Evolutionary conservation across 1,139 yeast genomes (phyloP).

Genomic region (Debaryomyces udenii): DNA sequence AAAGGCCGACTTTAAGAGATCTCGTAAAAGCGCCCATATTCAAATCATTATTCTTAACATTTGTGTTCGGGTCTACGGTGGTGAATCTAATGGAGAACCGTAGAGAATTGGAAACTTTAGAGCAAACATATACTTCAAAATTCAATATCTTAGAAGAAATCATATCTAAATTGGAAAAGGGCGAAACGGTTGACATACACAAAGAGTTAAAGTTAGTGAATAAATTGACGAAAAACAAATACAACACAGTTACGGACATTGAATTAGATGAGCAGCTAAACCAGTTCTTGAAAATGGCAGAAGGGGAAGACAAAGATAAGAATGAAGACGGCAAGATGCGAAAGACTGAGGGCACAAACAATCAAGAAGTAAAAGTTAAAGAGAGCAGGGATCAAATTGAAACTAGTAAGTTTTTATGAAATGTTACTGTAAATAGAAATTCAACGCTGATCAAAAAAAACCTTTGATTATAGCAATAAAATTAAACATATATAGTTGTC

Average conservation of each 20-base stretch:
- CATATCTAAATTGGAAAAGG: constrained; percentile 29
- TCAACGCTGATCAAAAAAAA: too few species aligned
- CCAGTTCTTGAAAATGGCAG: constrained; percentile 35
- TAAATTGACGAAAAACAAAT: constrained; percentile 36
- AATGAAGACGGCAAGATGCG: constrained; percentile 17
- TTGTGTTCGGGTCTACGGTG: constrained; percentile 44
- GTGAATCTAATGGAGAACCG: constrained; percentile 42
- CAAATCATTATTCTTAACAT: constrained; percentile 41
- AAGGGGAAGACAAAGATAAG: constrained; percentile 22
- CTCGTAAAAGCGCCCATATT: constrained; percentile 35
- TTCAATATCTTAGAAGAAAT: constrained; percentile 37
- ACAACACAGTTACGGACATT: constrained; percentile 36
- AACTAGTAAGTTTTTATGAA: constrained; percentile 20
- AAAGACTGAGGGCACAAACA: background rate
- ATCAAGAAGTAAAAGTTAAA: background rate
- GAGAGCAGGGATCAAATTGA: constrained; percentile 13
- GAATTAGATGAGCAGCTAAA: constrained; percentile 46
- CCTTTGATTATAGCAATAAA: background rate
- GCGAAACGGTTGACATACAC: constrained; percentile 40
- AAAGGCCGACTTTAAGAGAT: constrained; percentile 24
- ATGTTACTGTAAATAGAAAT: background rate
- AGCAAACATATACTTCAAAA: constrained; percentile 33
- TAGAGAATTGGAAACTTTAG: constrained; percentile 35
- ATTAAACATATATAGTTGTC: constrained; percentile 7
- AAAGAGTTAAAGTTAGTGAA: constrained; percentile 43